A percentile compares a stretch with the other conserved stretches of the same genome.
These are phyloP conservation scores for Penicillium pulvis DNA, from an alignment of 495 filamentous ascomycete genomes.

Conservation along the genomic window DNA sequence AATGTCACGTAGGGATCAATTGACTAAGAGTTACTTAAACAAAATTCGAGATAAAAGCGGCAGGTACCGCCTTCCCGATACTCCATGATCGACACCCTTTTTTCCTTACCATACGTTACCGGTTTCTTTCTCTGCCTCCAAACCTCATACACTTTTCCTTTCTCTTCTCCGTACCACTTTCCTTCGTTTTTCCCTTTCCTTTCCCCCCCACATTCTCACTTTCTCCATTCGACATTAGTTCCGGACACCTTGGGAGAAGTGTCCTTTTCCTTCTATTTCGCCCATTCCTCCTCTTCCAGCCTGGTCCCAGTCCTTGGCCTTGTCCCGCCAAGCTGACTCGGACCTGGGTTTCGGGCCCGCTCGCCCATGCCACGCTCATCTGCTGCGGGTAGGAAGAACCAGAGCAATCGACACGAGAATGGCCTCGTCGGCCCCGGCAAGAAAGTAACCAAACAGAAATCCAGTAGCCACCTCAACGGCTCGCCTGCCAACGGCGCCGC, in stretches of 20 bases:
- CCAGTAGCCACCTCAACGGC: conserved; percentile 61
- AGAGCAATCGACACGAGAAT: conserved; percentile 84
- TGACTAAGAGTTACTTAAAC: not conserved
- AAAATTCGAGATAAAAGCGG: conserved; percentile 9
- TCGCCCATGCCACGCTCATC: conserved; percentile 74
- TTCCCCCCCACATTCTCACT: conserved; percentile 11
- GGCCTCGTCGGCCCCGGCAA: conserved; percentile 82
- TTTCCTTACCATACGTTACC: conserved; percentile 23
- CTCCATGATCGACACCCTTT: conserved; percentile 26
- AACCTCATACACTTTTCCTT: conserved; percentile 26
- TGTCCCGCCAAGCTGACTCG: conserved; percentile 56
- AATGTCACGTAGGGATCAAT: not conserved
- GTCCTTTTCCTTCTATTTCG: conserved; percentile 15
- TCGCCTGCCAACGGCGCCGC: conserved; percentile 52
- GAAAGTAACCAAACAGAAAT: conserved; percentile 72
- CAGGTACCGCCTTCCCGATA: conserved; percentile 25
- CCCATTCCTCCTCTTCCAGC: conserved; percentile 29
- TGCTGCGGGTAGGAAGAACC: conserved; percentile 60
- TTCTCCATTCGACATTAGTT: conserved; percentile 18
- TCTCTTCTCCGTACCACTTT: conserved; percentile 16
- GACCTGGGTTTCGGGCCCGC: conserved; percentile 50
- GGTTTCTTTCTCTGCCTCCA: conserved; percentile 20
- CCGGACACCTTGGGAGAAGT: conserved; percentile 16
- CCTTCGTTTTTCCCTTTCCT: conserved; percentile 12
- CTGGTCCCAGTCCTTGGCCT: conserved; percentile 57